Conservation (phyloP, 768 basidiomycete genomes). For the Macrolepiota dolichaula region DNA sequence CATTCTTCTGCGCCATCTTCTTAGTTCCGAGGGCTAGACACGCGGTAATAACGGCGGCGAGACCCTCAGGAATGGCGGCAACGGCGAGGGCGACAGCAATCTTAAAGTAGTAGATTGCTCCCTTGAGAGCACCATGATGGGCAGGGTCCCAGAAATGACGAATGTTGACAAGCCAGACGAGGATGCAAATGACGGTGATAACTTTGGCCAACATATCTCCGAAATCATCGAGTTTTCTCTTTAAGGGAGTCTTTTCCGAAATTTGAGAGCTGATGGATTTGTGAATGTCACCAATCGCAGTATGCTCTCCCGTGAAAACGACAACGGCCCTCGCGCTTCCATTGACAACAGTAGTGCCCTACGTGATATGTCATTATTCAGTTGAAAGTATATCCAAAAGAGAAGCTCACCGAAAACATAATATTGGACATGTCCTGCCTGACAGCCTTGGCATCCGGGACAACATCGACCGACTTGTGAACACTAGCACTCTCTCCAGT, state of each 20-base stretch:
- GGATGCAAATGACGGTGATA: conserved; percentile 93
- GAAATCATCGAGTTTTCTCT: conserved; percentile 97
- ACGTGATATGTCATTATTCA: conserved; percentile 6
- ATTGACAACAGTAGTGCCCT: conserved; percentile 97
- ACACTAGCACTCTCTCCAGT: conserved; percentile 94
- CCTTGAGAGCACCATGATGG: conserved; percentile 87
- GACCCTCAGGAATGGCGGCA: conserved; percentile 95
- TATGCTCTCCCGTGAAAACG: conserved; percentile 78
- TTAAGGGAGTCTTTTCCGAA: conserved; percentile 93
- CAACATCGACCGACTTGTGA: conserved; percentile 67
- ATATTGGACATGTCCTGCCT: conserved; percentile 99
- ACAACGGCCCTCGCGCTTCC: conserved; percentile 88
- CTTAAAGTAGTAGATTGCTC: conserved; percentile 98
- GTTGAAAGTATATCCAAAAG: background rate
- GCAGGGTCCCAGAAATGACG: conserved; percentile 95
- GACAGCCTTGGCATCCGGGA: conserved; percentile 76
- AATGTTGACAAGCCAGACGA: conserved; percentile 97
- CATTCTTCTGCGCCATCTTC: conserved; percentile 99
- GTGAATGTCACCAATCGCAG: conserved; percentile 97
- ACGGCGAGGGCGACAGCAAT: conserved; percentile 99
- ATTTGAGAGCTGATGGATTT: conserved; percentile 93
- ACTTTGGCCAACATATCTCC: conserved; percentile 97
- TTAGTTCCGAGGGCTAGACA: conserved; percentile 96
- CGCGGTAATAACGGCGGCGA: conserved; percentile 98
- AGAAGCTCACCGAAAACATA: conserved; percentile 73